Conservation (phyloP, 2,329 filamentous ascomycete species). For the Fusarium beomiforme region DNA sequence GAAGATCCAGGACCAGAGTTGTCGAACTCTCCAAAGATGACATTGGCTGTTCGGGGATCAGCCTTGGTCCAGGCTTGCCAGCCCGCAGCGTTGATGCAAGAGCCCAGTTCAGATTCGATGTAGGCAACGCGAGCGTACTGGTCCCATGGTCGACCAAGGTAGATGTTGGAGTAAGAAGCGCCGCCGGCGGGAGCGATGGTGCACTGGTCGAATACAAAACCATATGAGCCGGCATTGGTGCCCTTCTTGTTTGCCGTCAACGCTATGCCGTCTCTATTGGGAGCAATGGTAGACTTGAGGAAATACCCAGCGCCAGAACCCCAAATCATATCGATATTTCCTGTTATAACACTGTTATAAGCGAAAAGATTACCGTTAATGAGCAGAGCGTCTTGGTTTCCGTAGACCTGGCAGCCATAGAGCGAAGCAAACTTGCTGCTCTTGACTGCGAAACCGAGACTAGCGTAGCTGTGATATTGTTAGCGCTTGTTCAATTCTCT, state of each 20-base stretch:
- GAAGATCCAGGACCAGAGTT: conserved; percentile 35
- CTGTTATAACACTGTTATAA: conserved; percentile 49
- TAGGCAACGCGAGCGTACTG: conserved; percentile 37
- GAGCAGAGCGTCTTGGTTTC: conserved; percentile 62
- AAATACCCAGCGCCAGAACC: conserved; percentile 57
- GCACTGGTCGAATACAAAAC: conserved; percentile 49
- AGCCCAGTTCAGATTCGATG: conserved; percentile 27
- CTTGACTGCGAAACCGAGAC: conserved; percentile 57
- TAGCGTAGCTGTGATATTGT: conserved; percentile 49
- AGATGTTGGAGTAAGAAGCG: conserved; percentile 35
- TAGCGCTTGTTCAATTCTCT: rapidly evolving
- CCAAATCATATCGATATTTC: conserved; percentile 60
- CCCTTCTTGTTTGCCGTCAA: conserved; percentile 51
- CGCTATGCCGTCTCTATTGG: conserved; percentile 45
- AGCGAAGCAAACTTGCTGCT: conserved; percentile 45
- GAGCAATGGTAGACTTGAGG: conserved; percentile 46
- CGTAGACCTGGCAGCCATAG: conserved; percentile 57
- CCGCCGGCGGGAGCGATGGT: conserved; percentile 42
- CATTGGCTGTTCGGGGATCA: conserved; percentile 33
- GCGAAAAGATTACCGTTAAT: conserved; percentile 59
- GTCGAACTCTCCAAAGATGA: conserved; percentile 35
- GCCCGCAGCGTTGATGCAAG: conserved; percentile 19
- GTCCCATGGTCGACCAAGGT: conserved; percentile 38
- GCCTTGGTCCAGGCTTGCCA: conserved; percentile 37
- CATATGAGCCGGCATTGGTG: conserved; percentile 48